These are phyloP conservation scores for Diaporthe nobilis DNA, from an alignment of 2,329 filamentous ascomycete species.

Conservation along the genomic window DNA sequence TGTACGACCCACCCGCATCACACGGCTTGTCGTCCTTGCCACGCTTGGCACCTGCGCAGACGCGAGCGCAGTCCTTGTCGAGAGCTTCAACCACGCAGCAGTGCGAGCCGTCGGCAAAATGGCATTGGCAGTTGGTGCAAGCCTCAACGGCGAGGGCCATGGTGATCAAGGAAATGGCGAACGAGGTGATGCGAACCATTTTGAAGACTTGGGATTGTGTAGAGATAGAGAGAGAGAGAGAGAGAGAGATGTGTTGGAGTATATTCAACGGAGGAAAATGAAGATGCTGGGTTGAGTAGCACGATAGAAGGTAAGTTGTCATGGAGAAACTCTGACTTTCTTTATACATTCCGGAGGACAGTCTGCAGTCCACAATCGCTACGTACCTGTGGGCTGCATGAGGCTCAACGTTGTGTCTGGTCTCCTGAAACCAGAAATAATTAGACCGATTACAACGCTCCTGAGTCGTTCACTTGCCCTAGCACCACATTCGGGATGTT, in stretches of 20 bases:
- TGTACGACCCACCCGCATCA: constrained; percentile 1
- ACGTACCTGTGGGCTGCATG: not conserved
- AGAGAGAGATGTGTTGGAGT: not conserved
- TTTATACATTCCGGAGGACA: not conserved
- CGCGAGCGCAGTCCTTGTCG: not conserved
- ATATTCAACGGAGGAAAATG: not conserved
- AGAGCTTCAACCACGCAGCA: not conserved
- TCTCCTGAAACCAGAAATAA: not conserved
- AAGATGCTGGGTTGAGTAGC: not conserved
- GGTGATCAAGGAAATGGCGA: not conserved
- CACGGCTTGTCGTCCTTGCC: constrained; percentile 12
- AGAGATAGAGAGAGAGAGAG: not conserved
- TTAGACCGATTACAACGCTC: not conserved
- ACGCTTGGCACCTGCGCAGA: constrained; percentile 6
- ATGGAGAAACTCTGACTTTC: not conserved
- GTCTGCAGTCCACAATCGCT: not conserved
- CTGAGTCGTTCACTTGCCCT: not conserved
- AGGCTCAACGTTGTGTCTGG: not conserved
- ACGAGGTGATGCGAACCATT: constrained; percentile 6
- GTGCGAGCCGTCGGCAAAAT: constrained; percentile 4
- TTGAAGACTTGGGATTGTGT: not conserved
- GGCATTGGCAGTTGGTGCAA: constrained; percentile 4
- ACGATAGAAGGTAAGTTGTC: not conserved
- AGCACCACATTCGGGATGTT: not conserved
- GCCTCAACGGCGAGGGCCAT: constrained; percentile 6